phyloP scores from a whole-genome alignment of 1,284 basidiomycete genomes.

The Hypsizygus ulmarius region DNA sequence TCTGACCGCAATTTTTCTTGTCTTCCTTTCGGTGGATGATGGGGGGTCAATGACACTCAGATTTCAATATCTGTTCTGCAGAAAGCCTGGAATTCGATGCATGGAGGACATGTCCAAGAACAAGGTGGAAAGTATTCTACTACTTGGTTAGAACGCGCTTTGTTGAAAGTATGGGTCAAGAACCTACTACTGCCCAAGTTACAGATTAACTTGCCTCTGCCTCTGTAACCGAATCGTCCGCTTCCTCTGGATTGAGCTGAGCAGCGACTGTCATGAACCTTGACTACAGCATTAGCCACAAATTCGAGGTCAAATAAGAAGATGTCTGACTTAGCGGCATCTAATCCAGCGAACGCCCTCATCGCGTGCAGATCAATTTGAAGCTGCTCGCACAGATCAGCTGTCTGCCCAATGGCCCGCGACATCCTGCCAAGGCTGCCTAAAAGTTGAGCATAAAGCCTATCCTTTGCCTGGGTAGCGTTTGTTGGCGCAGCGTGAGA shows the following conservation, averaged over 20 bases:
- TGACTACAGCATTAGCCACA: conserved; percentile 1
- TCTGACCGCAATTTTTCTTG: neutral
- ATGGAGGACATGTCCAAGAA: too few species aligned
- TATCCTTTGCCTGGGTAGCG: conserved; percentile 70
- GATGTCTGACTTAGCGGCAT: conserved; percentile 63
- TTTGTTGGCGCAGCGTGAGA: conserved; percentile 38
- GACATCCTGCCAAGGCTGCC: conserved; percentile 60
- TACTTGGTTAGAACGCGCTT: neutral
- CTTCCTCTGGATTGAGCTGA: conserved; percentile 48
- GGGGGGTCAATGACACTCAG: neutral
- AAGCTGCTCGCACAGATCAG: conserved; percentile 68
- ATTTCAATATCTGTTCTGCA: too few species aligned
- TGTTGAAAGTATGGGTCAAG: neutral
- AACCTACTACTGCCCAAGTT: neutral
- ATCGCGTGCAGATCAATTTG: conserved; percentile 70
- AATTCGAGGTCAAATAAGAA: conserved; percentile 1
- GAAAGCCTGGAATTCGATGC: too few species aligned
- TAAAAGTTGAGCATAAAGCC: conserved; percentile 67
- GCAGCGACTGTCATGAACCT: conserved; percentile 68
- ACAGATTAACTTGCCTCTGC: neutral
- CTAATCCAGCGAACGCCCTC: conserved; percentile 65
- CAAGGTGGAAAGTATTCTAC: neutral
- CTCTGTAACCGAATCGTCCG: conserved; percentile 24
- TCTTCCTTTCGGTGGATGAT: neutral
- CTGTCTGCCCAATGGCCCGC: conserved; percentile 59